Evolutionary conservation across 2,329 filamentous ascomycete species (phyloP).

Genomic region (Colletotrichum incanum): DNA sequence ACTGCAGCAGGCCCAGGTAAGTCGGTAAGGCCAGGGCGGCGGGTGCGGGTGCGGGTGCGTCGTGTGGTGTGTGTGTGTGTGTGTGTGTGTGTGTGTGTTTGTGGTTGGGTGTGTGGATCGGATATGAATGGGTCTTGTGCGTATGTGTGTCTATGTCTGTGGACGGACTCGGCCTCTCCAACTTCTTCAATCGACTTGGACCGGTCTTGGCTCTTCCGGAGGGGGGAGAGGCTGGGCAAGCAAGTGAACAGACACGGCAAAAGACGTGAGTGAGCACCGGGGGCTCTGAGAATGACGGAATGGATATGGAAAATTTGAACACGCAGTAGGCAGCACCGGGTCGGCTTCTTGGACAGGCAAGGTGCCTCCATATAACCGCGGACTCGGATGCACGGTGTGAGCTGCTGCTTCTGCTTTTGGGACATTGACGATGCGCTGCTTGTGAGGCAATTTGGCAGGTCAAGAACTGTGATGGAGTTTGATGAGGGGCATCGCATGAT

Average conservation of each 20-base stretch:
- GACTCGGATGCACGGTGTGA: neutral
- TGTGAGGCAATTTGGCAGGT: neutral
- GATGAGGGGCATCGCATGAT: neutral
- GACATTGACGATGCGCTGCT: neutral
- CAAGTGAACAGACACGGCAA: slow-evolving; percentile 1
- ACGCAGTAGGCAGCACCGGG: neutral
- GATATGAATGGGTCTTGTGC: slow-evolving; percentile 26
- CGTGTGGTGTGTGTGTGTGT: slow-evolving; percentile 19
- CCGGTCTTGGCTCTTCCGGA: slow-evolving; percentile 27
- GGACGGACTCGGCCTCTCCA: slow-evolving; percentile 33
- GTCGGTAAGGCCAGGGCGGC: slow-evolving; percentile 27
- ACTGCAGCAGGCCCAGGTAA: slow-evolving; percentile 3
- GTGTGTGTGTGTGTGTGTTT: slow-evolving; percentile 2
- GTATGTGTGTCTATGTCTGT: neutral
- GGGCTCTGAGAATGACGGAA: neutral
- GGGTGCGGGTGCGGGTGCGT: slow-evolving; percentile 17
- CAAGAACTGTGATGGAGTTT: neutral
- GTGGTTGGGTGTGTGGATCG: slow-evolving; percentile 27
- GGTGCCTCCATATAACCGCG: neutral
- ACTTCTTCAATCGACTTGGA: slow-evolving; percentile 13
- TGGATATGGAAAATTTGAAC: neutral
- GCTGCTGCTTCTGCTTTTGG: neutral
- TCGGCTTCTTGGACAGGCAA: neutral
- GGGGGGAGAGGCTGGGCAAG: slow-evolving; percentile 22
- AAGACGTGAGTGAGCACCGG: neutral